Base-by-base conservation (phyloP, 441 rosid genomes). In the Populus hybrid region DNA sequence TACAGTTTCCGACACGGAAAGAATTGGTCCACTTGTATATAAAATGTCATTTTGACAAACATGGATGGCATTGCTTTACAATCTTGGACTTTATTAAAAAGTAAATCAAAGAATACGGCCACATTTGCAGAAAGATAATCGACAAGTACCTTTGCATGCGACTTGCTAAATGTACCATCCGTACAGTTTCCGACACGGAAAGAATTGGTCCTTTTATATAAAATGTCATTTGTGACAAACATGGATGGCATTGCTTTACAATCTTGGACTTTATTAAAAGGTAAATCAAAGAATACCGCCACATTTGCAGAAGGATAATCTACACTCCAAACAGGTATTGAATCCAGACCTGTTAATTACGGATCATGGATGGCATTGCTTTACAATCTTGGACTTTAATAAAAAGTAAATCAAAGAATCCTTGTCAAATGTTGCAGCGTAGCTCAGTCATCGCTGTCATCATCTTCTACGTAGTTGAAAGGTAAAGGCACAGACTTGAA, bases 401-500 rank as follows among this genome's bases (percentile, higher is more conserved):
- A 14, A 46, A 46, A 46, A 24, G 24, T 24, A 24, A 24, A 24
- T 24, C 24, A 24, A 24, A 24, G 24, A 24, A 24, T 24, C 14
- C 10, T 72, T 6, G 16, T 35, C 32, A 0, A 70, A 26, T 61
- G n/a, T 32, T 68, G 73, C n/a, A 20, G 4, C 21, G 11, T 5
- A 21, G 23, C 1, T 70, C 77, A 83, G 38, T 80, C 81, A 28
- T 89, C 89, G 73, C 79, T 82, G 69, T 82, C 84, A 10, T 82
- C 87, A 50, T 87, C 89, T 26, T 83, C 88, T 7, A 88, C 89
- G 50, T 84, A 83, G 87, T 81, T 84, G 86, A 91, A 91, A 8
- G 95, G 95, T 26, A 89, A 72, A n/a, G 95, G 93, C 9, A 91
- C 91, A 3, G 94, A 88, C 78, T 90, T 92, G 85, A 90, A 92